Evolutionary conservation across 139 green algal species (phyloP).

Genomic region (Coelastrella sp.): DNA sequence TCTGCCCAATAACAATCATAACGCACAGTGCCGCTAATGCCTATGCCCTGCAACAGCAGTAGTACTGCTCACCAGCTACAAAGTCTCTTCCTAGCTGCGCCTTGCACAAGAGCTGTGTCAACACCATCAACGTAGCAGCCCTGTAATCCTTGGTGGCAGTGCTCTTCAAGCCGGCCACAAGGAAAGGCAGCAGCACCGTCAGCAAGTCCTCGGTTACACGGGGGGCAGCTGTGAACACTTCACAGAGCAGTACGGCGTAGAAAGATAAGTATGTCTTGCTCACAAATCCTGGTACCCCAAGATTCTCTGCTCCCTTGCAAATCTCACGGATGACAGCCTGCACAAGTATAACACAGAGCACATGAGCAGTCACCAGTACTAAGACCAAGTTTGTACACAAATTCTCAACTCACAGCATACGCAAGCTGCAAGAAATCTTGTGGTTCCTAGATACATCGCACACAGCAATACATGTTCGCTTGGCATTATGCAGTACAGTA

Average conservation of each 20-base stretch:
- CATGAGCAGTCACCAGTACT: not conserved
- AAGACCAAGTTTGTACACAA: too few relatives aligned
- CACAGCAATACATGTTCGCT: too few relatives aligned
- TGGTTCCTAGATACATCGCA: too few relatives aligned
- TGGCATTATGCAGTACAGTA: too few relatives aligned
- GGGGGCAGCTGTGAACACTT: slow-evolving; percentile 52
- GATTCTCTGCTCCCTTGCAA: slow-evolving; percentile 57
- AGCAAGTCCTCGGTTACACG: slow-evolving; percentile 53
- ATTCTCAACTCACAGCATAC: too few relatives aligned
- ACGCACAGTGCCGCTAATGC: too few relatives aligned
- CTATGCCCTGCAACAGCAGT: too few relatives aligned
- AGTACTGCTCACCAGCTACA: not conserved
- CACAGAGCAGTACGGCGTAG: slow-evolving; percentile 78
- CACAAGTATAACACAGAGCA: not conserved
- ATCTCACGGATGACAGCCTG: slow-evolving; percentile 71
- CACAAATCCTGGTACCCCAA: slow-evolving; percentile 34
- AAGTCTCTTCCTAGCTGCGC: slow-evolving; percentile 60
- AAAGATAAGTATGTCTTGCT: slow-evolving; percentile 73
- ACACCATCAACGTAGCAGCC: slow-evolving; percentile 80
- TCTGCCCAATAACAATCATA: too few relatives aligned
- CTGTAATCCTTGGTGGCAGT: slow-evolving; percentile 67
- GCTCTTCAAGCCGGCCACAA: slow-evolving; percentile 70
- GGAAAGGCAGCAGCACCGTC: slow-evolving; percentile 73
- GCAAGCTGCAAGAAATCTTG: too few relatives aligned
- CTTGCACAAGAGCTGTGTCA: slow-evolving; percentile 72